A percentile compares a stretch with the other conserved stretches of the same genome.
Conservation (phyloP, 345 rosid genomes). For the Rubroshorea leprosula region DNA sequence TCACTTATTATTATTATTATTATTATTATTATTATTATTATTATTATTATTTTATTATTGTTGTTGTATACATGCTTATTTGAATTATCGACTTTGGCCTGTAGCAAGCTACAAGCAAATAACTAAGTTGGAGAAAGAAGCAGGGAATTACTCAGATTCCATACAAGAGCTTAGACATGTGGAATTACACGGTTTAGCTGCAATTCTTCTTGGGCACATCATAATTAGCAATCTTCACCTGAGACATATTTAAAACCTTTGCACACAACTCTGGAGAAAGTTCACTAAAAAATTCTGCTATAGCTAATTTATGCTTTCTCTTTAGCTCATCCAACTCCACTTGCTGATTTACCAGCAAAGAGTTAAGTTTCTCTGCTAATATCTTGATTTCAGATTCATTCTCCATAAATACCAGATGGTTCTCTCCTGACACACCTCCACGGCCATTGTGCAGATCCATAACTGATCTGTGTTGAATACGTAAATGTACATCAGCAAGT, state of each 20-base stretch:
- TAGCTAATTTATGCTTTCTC: slow-evolving; percentile 47
- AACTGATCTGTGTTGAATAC: too few species aligned
- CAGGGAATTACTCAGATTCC: too few species aligned
- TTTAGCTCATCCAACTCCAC: slow-evolving; percentile 60
- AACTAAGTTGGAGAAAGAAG: too few species aligned
- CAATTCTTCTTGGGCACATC: not conserved
- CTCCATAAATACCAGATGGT: not conserved
- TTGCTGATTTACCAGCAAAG: slow-evolving; percentile 54
- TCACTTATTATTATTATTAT: too few species aligned
- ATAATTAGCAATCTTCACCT: slow-evolving; percentile 28
- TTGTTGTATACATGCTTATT: too few species aligned
- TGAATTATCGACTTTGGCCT: too few species aligned
- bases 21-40: too few species aligned
- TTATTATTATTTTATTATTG: too few species aligned
- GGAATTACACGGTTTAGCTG: not conserved
- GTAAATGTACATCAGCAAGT: slow-evolving; percentile 5
- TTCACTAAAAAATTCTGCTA: slow-evolving; percentile 54
- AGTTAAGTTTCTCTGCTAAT: slow-evolving; percentile 48
- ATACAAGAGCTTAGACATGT: not conserved
- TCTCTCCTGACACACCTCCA: slow-evolving; percentile 6
- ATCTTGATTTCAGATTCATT: slow-evolving; percentile 28
- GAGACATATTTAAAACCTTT: slow-evolving; percentile 41
- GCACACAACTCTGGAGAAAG: slow-evolving; percentile 44
- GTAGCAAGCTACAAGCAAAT: too few species aligned
- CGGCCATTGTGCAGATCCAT: slow-evolving; percentile 11